Base-by-base conservation (phyloP, 345 rosid species). In the Gossypium raimondii region DNA sequence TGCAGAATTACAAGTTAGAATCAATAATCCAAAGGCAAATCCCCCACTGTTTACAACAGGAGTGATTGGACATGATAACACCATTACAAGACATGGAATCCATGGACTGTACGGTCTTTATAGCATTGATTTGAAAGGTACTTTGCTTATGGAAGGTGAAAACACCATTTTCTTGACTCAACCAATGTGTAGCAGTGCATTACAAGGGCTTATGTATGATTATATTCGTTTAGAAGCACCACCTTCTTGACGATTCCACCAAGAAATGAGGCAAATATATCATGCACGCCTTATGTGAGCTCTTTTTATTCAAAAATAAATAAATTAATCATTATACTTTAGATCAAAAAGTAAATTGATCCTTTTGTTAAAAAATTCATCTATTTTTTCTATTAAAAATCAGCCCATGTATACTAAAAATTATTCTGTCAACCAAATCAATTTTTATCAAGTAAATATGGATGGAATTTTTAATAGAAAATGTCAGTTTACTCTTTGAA, bases 31-130 rank as follows among this genome's bases (percentile, higher is more conserved):
- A 1, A 76, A 61, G 12, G 70, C 75, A 41, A 66, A 70, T 43
- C 81, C 84, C 41, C 86, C 91, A 2, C 14, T 83, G 16, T 90
- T 85, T 71, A 75, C 95, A 14, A 89, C 83, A 1, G 89, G 89
- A 20, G 70, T 78, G 60, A 89, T 87, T 24, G 95, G 93, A 9
- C 81, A 87, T 20, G 95, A 90, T 72, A 90, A 90, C 66, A 57
- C 95, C 44, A 85, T 90, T 7, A 77, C 88, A 6, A 81, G 95
- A 64, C 93, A 90, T 57, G 95, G 95, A 74, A 86, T 86, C 51
- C 92, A 88, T 60, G 95, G 91, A 20, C 79, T 88, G 13, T 87
- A 87, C 82, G 56, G 89, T 77, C 85, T 85, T 5, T 87, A 73
- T 73, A 78, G 51, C 34, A 75, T 85, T 7, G 85, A 84, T 11